Conservation (phyloP, 257 asterid genomes). For the Solanum medicagineum region DNA sequence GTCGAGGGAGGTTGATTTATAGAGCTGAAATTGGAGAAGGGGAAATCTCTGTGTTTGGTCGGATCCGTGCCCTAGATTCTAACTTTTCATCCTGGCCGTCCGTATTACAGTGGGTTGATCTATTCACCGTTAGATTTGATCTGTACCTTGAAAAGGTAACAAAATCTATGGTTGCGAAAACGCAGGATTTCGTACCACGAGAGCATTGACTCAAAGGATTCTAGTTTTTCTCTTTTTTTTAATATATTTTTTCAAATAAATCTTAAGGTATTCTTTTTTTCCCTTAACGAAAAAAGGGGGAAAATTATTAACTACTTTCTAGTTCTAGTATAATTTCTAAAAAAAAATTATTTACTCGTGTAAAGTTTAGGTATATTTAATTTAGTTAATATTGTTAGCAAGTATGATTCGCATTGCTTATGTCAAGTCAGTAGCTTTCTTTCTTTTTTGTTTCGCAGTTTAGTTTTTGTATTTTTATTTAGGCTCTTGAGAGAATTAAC, state of each 20-base stretch:
- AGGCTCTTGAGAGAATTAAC: no score
- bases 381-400: no score
- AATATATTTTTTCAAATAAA: no score
- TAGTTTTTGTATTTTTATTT: no score
- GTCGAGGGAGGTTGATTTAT: not conserved
- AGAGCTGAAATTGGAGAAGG: not conserved
- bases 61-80: constrained; percentile 19
- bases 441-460: not conserved
- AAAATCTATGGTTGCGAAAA: not conserved
- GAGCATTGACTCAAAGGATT: not conserved
- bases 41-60: not conserved
- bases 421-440: no score
- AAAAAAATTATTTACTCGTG: rapidly evolving
- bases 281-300: no score
- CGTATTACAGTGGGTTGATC: not conserved
- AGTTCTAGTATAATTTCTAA: no score
- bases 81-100: constrained; percentile 7
- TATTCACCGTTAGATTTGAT: constrained; percentile 2
- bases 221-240: not conserved
- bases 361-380: no score
- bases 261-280: no score
- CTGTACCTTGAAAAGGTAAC: not conserved
- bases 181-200: not conserved
- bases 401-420: no score
- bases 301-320: no score